Percentiles rank a stretch among this genome's conserved stretches.
Evolutionary conservation across 2,329 filamentous ascomycete species (phyloP).

Genomic region (Trichoderma semiorbis): DNA sequence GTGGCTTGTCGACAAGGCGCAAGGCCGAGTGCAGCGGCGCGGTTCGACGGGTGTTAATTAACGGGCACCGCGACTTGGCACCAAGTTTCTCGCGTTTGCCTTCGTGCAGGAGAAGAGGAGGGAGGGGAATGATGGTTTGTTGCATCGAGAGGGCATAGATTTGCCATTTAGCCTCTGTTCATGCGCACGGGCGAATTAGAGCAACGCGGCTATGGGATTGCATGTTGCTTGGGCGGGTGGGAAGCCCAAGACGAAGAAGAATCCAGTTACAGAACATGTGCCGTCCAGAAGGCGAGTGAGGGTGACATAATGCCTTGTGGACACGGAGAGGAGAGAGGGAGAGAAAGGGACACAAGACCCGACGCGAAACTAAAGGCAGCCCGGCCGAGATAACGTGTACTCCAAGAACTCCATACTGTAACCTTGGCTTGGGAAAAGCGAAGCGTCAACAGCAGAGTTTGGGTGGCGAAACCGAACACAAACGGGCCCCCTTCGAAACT

Average conservation of each 20-base stretch:
- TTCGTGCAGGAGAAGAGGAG: background rate
- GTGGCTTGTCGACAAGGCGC: background rate
- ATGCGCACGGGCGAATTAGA: background rate
- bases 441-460: background rate
- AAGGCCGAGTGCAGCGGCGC: background rate
- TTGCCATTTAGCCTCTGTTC: background rate
- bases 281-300: background rate
- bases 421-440: background rate
- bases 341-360: background rate
- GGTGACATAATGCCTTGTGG: conserved; percentile 1
- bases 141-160: background rate
- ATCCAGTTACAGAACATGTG: background rate
- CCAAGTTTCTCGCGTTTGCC: background rate
- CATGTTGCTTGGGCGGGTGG: background rate
- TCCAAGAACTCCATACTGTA: background rate
- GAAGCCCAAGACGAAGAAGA: background rate
- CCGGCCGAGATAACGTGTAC: background rate
- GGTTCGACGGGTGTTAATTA: background rate
- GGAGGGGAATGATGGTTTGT: background rate
- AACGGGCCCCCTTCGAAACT: background rate
- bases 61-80: background rate
- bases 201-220: background rate
- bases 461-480: background rate
- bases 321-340: background rate
- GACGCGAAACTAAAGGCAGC: background rate